Evolutionary conservation across 805 yeast species (phyloP), one percentile per base, ranked within the genome.

Genomic region (Sporopachydermia lactativora): DNA sequence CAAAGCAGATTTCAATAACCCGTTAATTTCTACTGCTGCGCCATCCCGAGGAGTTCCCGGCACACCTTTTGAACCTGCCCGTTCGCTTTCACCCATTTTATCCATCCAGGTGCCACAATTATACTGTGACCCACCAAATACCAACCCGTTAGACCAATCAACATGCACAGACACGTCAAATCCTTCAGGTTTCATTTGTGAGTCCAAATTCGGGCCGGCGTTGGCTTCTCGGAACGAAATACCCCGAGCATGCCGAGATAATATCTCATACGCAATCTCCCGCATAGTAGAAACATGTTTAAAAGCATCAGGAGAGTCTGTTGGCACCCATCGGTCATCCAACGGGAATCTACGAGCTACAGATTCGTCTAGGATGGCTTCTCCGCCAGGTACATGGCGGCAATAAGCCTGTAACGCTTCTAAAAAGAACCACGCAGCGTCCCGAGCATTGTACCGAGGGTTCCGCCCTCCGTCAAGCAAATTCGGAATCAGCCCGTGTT

Each of bases 81-180:
- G 67, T 28, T 59, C 75, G 52, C 95, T 82, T 62, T 92, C 97
- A 17, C 98, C 98, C 97, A 89, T 89, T 62, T 89, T 89, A 61
- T 89, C 98, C 96, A 88, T 89, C 98, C 98, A 89, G 0, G 98
- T 92, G 16, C 98, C 98, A 64, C 98, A 89, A 55, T 89, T 89
- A 57, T 62, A 74, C 58, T 82, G 95, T 39, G 83, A 82, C 2
- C 98, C 97, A 37, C 97, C 98, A 57, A 75, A 81, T 3, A 88
- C 64, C 19, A 92, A 62, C 1, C 98, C 98, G 8, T 82, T 86
- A 0, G 64, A 52, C 96, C 96, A 89, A 56, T 89, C 96, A 37
- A 88, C 85, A 43, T 61, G 52, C 1, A 88, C 71, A 47, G 73
- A 71, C 37, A 89, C 88, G 55, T 89, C 81, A 65, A 89, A 89